These are phyloP conservation scores for Umbelopsis sp. DNA, from an alignment of 192 early-diverging fungal genomes.

Conservation along the genomic window DNA sequence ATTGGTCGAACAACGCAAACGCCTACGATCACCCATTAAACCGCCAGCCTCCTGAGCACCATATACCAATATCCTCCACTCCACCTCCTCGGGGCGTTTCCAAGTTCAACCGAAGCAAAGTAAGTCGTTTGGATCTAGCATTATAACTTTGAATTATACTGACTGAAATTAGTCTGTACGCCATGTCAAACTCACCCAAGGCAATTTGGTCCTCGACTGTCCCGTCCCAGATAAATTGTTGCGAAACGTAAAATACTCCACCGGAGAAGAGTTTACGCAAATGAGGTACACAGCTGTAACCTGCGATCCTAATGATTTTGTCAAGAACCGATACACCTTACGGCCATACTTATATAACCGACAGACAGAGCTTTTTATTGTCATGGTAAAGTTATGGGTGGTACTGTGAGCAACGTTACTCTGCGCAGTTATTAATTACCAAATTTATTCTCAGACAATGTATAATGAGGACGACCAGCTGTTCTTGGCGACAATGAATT, in stretches of 20 bases:
- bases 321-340: slow-evolving; percentile 62
- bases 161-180: slow-evolving; percentile 1
- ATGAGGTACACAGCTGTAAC: slow-evolving; percentile 74
- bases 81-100: slow-evolving; percentile 1
- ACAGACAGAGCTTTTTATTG: slow-evolving; percentile 88
- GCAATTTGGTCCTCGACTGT: slow-evolving; percentile 69
- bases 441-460: slow-evolving; percentile 2
- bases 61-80: background rate
- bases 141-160: background rate
- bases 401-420: background rate
- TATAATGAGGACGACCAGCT: slow-evolving; percentile 77
- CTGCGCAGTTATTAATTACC: too few species aligned
- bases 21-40: slow-evolving; percentile 2
- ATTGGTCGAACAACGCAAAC: background rate
- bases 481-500: slow-evolving; percentile 83
- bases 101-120: slow-evolving; percentile 16
- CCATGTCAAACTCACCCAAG: slow-evolving; percentile 60
- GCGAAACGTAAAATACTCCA: slow-evolving; percentile 47
- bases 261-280: slow-evolving; percentile 65
- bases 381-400: slow-evolving; percentile 58
- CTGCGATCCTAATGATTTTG: slow-evolving; percentile 67
- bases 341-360: slow-evolving; percentile 71
- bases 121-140: background rate
- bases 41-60: background rate
- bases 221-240: slow-evolving; percentile 60